These are phyloP conservation scores for Wickerhamiella shivajii DNA, from an alignment of 805 yeast species.

Conservation along the genomic window DNA sequence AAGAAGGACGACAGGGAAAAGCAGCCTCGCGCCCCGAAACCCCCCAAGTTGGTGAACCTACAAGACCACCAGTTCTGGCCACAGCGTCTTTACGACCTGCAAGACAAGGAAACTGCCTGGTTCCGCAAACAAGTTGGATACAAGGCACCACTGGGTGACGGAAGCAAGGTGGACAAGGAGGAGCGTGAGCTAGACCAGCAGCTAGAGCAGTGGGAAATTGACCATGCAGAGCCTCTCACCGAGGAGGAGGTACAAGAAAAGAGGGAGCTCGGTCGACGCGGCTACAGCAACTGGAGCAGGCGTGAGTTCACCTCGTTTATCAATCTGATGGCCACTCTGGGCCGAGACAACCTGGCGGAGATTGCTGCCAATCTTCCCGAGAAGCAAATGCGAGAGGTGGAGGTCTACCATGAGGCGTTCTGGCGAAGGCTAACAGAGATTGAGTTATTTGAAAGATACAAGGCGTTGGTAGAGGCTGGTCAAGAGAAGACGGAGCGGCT, in stretches of 20 bases:
- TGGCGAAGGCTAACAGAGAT: slow-evolving; percentile 69
- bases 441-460: slow-evolving; percentile 77
- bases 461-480: slow-evolving; percentile 72
- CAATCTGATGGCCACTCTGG: slow-evolving; percentile 57
- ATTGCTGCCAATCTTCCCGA: slow-evolving; percentile 73
- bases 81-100: slow-evolving; percentile 53
- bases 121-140: slow-evolving; percentile 54
- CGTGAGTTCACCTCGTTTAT: slow-evolving; percentile 79
- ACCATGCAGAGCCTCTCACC: slow-evolving; percentile 64
- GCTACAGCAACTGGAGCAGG: slow-evolving; percentile 72
- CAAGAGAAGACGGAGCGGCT: slow-evolving; percentile 63
- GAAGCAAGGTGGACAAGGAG: slow-evolving; percentile 30
- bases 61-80: slow-evolving; percentile 90
- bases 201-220: slow-evolving; percentile 58
- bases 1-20: slow-evolving; percentile 32
- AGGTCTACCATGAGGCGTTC: slow-evolving; percentile 61
- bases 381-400: slow-evolving; percentile 66
- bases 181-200: slow-evolving; percentile 33
- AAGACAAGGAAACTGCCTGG: slow-evolving; percentile 69
- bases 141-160: slow-evolving; percentile 48
- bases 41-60: slow-evolving; percentile 70
- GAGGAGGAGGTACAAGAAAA: slow-evolving; percentile 56
- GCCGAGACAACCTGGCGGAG: slow-evolving; percentile 54
- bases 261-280: slow-evolving; percentile 47
- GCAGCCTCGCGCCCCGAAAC: slow-evolving; percentile 47